Evolutionary conservation across 805 yeast species (phyloP), one percentile per base, ranked within the genome.

Genomic region (Candida morakotiae): DNA sequence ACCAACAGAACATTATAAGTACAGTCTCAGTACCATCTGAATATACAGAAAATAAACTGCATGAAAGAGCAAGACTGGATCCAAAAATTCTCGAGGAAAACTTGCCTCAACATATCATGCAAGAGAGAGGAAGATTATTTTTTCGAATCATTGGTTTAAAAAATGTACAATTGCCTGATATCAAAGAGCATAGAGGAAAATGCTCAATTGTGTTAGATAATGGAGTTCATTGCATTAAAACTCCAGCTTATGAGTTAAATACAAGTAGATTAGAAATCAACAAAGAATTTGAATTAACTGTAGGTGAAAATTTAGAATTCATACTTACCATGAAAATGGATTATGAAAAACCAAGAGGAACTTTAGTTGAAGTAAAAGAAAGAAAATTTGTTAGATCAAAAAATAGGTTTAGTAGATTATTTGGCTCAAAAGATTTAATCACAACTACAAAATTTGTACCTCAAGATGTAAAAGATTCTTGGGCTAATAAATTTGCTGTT

Each of bases 261-360:
- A 36, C 51, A n/a, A 46, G 55, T 14, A 49, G 49, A 22, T 59
- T 71, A 24, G 41, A 60, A 9, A 61, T 86, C 36, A 73, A 73
- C 33, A 87, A 84, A 51, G 96, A 89, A 52, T 87, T 87, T 55
- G 96, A 87, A 56, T 63, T 83, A 45, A 68, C 81, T 3, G 83
- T 83, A 18, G 78, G 74, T 14, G 77, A 73, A 13, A 62, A 71
- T 3, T 66, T 83, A 18, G 83, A 83, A 43, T 66, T 89, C 30
- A 73, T 80, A 27, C 58, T 89, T 31, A 87, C 96, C 0, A 60
- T 88, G 59, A 87, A 85, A 62, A 71, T 87, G 35, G 62, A 67
- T 9, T 82, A 81, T 52, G 65, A 71, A 19, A 69, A 69, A 48
- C 72, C 73, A 20, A 54, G 64, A 28, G 74, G 69, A 31, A 72